Evolutionary conservation across 106 monocot species (phyloP).

Genomic region (Acorus gramineus): DNA sequence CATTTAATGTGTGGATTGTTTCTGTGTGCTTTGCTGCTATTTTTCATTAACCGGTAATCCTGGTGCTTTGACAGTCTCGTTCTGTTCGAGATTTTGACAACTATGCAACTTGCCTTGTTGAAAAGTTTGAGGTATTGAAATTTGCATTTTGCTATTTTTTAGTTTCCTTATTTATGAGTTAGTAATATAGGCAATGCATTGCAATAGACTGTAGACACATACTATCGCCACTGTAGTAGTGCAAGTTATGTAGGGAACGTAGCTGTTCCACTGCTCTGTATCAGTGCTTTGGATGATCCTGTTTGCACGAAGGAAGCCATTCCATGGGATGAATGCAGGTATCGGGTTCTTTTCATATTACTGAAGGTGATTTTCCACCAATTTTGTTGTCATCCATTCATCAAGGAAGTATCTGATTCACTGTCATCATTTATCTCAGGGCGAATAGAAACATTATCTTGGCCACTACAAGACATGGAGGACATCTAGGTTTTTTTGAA

Average conservation of each 20-base stretch:
- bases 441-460: constrained; percentile 83
- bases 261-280: constrained; percentile 66
- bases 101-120: constrained; percentile 75
- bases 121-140: constrained; percentile 66
- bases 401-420: no score
- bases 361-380: no score
- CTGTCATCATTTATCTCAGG: constrained; percentile 14
- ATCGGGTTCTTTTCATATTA: background rate
- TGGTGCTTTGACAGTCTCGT: constrained; percentile 38
- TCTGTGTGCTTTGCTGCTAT: background rate
- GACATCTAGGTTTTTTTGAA: constrained; percentile 88
- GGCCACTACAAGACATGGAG: constrained; percentile 78
- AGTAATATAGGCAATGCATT: constrained; percentile 1
- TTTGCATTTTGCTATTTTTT: background rate
- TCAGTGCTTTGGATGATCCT: constrained; percentile 93
- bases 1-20: background rate
- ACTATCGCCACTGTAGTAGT: constrained; percentile 76
- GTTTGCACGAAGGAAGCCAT: constrained; percentile 93
- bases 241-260: constrained; percentile 59
- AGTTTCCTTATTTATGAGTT: background rate
- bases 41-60: background rate
- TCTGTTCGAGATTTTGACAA: constrained; percentile 81
- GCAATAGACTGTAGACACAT: constrained; percentile 85
- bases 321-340: constrained; percentile 99
- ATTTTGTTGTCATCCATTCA: no score